phyloP scores from a whole-genome alignment of 2,329 filamentous ascomycete species.

The Fonsecaea pedrosoi region DNA sequence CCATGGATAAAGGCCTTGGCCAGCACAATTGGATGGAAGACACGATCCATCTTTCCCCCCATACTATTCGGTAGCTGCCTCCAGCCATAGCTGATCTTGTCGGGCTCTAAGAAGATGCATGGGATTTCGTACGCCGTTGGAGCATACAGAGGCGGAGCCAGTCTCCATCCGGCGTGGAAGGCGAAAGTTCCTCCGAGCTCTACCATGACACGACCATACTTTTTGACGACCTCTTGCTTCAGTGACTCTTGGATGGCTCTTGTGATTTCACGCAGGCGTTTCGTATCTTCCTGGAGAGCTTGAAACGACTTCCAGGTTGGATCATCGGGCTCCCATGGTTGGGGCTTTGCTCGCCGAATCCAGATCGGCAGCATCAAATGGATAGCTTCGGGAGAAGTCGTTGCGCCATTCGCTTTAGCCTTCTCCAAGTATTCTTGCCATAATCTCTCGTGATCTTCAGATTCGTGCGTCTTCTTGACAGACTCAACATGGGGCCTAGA shows the following conservation, averaged over 20 bases:
- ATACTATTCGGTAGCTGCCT: slow-evolving; percentile 29
- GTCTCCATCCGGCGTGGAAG: slow-evolving; percentile 21
- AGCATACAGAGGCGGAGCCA: slow-evolving; percentile 31
- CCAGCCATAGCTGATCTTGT: slow-evolving; percentile 30
- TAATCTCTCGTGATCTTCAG: neutral
- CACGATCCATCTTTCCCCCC: slow-evolving; percentile 35
- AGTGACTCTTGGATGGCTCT: slow-evolving; percentile 20
- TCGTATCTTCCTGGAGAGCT: slow-evolving; percentile 34
- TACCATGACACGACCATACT: slow-evolving; percentile 13
- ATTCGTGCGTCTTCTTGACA: slow-evolving; percentile 6
- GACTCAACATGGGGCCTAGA: neutral
- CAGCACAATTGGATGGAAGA: slow-evolving; percentile 35
- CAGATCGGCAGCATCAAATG: slow-evolving; percentile 37
- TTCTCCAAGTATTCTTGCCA: slow-evolving; percentile 19
- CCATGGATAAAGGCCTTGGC: slow-evolving; percentile 34
- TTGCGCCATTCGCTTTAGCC: neutral
- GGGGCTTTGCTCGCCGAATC: slow-evolving; percentile 27
- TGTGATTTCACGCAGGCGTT: slow-evolving; percentile 30
- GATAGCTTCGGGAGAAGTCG: slow-evolving; percentile 11
- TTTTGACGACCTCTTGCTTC: slow-evolving; percentile 12
- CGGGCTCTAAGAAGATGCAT: slow-evolving; percentile 31
- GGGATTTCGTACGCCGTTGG: slow-evolving; percentile 36
- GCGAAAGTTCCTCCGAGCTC: slow-evolving; percentile 16
- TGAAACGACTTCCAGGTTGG: slow-evolving; percentile 37
- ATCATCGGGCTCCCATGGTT: slow-evolving; percentile 31